A percentile compares a stretch with the other conserved stretches of the same genome.
Conservation (phyloP, 495 filamentous ascomycete genomes). For the Neurospora sp. region DNA sequence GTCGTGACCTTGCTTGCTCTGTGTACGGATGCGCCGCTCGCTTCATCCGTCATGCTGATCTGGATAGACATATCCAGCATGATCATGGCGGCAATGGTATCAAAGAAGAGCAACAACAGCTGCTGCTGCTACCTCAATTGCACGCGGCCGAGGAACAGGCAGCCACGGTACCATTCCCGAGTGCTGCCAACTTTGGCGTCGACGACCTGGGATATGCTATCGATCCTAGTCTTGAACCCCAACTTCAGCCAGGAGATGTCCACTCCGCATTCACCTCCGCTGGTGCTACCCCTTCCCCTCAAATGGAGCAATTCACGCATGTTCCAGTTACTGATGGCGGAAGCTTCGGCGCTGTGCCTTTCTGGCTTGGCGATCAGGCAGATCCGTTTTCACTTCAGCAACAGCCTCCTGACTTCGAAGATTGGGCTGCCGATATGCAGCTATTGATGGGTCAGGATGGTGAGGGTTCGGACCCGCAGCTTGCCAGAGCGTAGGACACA, state of each 20-base stretch:
- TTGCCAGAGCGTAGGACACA: not conserved
- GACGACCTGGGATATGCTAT: not conserved
- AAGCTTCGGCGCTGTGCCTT: not conserved
- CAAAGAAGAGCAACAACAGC: slow-evolving; percentile 9
- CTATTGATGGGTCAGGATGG: not conserved
- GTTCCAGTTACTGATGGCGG: not conserved
- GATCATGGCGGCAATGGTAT: slow-evolving; percentile 8
- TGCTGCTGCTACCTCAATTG: not conserved
- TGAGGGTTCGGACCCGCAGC: not conserved
- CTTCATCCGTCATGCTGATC: slow-evolving; percentile 59
- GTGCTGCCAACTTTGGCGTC: not conserved
- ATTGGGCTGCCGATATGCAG: not conserved
- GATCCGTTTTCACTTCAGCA: not conserved
- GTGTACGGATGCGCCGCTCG: slow-evolving; percentile 41
- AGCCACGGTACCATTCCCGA: not conserved
- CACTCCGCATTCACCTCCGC: not conserved
- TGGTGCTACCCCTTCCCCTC: not conserved
- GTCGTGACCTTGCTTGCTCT: slow-evolving; percentile 48
- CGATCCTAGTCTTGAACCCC: not conserved
- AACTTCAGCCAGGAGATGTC: not conserved
- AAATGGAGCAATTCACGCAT: not conserved
- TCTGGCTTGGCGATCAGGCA: not conserved
- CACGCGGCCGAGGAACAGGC: not conserved
- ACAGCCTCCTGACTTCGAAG: not conserved
- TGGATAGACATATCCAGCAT: slow-evolving; percentile 52